A percentile compares a stretch with the other conserved stretches of the same genome.
These are phyloP conservation scores for Dendrothele bispora DNA, from an alignment of 768 basidiomycete species.

Conservation along the genomic window DNA sequence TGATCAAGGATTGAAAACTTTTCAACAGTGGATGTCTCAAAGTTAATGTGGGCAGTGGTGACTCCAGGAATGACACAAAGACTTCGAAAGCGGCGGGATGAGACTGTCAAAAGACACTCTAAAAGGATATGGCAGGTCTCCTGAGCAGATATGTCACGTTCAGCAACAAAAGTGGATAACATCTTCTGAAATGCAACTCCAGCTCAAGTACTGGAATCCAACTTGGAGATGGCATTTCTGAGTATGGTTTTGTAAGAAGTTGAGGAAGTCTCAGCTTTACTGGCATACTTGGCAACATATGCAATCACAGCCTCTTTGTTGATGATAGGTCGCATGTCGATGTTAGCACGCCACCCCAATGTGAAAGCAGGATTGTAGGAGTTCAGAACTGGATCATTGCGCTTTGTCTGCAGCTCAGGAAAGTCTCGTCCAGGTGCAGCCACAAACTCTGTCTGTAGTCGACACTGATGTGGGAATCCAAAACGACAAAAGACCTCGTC, in stretches of 20 bases:
- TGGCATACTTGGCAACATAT: no score
- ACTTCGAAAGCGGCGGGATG: slow-evolving; percentile 2
- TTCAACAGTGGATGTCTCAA: not conserved
- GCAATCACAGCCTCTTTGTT: no score
- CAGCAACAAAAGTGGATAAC: no score
- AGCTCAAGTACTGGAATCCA: slow-evolving; percentile 7
- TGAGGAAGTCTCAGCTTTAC: no score
- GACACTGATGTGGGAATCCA: no score
- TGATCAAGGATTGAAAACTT: not conserved
- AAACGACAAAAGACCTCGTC: no score
- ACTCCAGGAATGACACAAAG: slow-evolving; percentile 9
- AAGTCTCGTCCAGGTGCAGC: no score
- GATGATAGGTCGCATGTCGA: no score
- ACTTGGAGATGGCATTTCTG: slow-evolving; percentile 4
- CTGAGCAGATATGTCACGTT: slow-evolving; percentile 16
- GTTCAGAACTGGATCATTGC: no score
- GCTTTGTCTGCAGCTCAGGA: no score
- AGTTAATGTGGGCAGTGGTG: no score
- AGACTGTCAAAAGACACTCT: not conserved
- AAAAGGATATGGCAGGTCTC: slow-evolving; percentile 15
- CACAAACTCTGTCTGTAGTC: not conserved
- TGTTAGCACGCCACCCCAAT: not conserved
- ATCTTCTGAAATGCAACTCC: slow-evolving; percentile 15
- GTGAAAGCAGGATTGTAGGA: not conserved
- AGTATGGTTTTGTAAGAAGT: slow-evolving; percentile 7